Base-by-base conservation (phyloP, 2,329 filamentous ascomycete genomes). In the Fusarium globosum region DNA sequence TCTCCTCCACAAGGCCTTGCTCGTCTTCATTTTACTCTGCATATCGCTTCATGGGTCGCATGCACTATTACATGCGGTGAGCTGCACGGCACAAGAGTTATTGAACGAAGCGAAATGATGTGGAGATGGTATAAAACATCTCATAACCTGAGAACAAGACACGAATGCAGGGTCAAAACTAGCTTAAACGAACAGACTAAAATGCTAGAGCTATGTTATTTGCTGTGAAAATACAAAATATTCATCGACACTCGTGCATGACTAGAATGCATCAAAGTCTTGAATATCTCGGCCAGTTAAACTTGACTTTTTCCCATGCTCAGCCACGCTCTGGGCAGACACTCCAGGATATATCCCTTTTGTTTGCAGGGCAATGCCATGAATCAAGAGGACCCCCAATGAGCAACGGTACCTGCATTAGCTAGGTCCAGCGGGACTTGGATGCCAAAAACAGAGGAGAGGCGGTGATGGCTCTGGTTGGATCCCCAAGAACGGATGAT, bases 1-100 rank as follows among this genome's bases (percentile, higher is more conserved):
- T 66, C 18, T 68, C 28, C 51, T 58, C 30, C 38, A 48, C 46
- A 51, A 38, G 36, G 28, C 45, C 33, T 65, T 68, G 62, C 65
- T 60, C 46, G 61, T 68, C 64, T 72, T 77, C 74, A 77, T 76
- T 74, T 77, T 64, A 72, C 59, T 57, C 33, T 74, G 74, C 74
- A 76, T 76, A 70, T 76, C 59, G 65, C 62, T 62, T 69, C 60
- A 75, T 62, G 61, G 55, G 64, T 39, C 30, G n/a, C 45, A 73
- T 73, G 67, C 67, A 71, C 45, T 61, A 43, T 65, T 38, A 49
- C 43, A 69, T 74, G 71, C 72, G 72, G 71, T 74, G 72, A 74
- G 70, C 67, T 71, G 61, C 49, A 45, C 36, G 45, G 65, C 58
- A 74, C 71, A 72, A 72, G 69, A 72, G 46, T 58, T 64, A 58